Conservation (phyloP, 495 filamentous ascomycete genomes). For the Platismatia glauca region DNA sequence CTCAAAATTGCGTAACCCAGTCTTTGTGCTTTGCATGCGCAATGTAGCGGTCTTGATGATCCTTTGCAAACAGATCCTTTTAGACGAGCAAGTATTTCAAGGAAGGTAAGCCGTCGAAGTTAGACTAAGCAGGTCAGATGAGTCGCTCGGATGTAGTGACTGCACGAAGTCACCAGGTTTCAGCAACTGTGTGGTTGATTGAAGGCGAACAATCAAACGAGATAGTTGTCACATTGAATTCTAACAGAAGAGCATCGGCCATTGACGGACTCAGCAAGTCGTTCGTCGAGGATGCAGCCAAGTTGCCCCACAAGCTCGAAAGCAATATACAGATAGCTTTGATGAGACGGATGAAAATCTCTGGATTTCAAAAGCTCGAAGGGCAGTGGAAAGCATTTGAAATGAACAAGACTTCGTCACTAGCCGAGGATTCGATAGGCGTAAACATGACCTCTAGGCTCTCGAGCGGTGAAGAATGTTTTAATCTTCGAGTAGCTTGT, state of each 20-base stretch:
- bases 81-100: not conserved
- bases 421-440: not conserved
- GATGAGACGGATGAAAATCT: not conserved
- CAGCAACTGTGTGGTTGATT: not conserved
- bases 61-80: not conserved
- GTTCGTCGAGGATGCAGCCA: not conserved
- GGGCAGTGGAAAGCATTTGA: not conserved
- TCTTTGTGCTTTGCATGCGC: not conserved
- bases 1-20: not conserved
- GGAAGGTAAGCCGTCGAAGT: not conserved
- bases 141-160: not conserved
- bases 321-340: not conserved
- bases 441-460: not conserved
- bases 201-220: not conserved
- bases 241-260: not conserved
- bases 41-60: not conserved
- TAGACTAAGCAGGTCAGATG: not conserved
- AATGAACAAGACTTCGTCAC: not conserved
- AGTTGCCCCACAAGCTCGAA: not conserved
- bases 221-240: not conserved
- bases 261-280: not conserved
- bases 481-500: too few species aligned
- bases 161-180: not conserved
- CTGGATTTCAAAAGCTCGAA: not conserved
- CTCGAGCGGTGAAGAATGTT: too few species aligned